Conservation (phyloP, 352 stramenopile genomes). For the Phytophthora sp. region DNA sequence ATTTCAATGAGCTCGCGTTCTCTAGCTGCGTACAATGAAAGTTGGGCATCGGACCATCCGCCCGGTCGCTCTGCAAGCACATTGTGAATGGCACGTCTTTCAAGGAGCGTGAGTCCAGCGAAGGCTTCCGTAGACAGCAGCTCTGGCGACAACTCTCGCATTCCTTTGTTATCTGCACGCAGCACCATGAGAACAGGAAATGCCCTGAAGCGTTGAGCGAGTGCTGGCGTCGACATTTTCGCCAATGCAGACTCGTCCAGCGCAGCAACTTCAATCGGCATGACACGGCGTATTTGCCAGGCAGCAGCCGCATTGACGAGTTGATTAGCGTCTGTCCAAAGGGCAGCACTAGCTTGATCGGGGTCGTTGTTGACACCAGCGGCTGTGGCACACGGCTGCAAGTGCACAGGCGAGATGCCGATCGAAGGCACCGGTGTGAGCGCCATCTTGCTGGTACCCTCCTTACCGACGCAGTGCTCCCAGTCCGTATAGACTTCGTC, state of each 20-base stretch:
- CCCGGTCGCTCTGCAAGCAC: slow-evolving; percentile 9
- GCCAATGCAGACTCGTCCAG: slow-evolving; percentile 1
- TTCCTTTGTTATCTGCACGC: slow-evolving; percentile 4
- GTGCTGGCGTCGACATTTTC: slow-evolving; percentile 10
- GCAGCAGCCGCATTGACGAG: slow-evolving; percentile 20
- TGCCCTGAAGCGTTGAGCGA: slow-evolving; percentile 17
- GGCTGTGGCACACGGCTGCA: slow-evolving; percentile 6
- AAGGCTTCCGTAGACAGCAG: slow-evolving; percentile 14
- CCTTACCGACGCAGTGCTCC: not conserved
- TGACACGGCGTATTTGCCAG: slow-evolving; percentile 21
- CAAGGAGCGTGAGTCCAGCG: slow-evolving; percentile 4
- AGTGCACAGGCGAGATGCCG: slow-evolving; percentile 10
- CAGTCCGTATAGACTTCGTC: slow-evolving; percentile 4
- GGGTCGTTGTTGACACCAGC: not conserved
- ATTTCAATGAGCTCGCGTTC: slow-evolving; percentile 12
- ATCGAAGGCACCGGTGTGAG: slow-evolving; percentile 7
- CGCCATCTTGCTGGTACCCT: not conserved
- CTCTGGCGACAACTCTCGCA: slow-evolving; percentile 10
- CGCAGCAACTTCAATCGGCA: slow-evolving; percentile 12
- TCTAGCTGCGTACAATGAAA: slow-evolving; percentile 13
- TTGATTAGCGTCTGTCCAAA: slow-evolving; percentile 14
- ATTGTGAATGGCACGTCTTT: slow-evolving; percentile 27
- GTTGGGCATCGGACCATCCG: slow-evolving; percentile 5
- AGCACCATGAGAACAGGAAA: slow-evolving; percentile 14
- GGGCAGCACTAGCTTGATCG: not conserved